Evolutionary conservation across 129 eudicot genomes (phyloP).

Genomic region (Chrysanthemum lavandulifolium): DNA sequence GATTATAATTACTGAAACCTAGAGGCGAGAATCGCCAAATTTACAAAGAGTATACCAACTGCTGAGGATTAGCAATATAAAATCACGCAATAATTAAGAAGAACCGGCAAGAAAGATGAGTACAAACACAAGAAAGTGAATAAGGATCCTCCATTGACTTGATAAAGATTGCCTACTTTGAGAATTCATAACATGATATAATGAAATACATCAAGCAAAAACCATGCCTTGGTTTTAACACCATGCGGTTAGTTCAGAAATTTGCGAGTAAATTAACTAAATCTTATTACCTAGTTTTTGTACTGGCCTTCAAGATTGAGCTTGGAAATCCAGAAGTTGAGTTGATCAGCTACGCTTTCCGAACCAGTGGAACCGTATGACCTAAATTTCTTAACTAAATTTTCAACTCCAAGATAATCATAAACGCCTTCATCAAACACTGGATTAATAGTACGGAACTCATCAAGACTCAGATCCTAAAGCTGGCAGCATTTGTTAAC

Average conservation of each 20-base stretch:
- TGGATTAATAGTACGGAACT: constrained; percentile 49
- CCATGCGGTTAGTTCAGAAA: background rate
- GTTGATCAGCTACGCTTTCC: constrained; percentile 79
- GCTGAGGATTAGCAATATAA: no score
- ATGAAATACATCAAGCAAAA: background rate
- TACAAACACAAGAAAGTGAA: no score
- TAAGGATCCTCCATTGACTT: no score
- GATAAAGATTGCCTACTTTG: no score
- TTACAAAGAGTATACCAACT: no score
- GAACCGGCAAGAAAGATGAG: no score
- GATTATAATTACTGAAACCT: no score
- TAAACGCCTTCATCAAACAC: constrained; percentile 69
- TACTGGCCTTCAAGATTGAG: no score
- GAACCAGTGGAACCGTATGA: constrained; percentile 98
- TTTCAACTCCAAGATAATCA: constrained; percentile 87
- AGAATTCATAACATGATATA: background rate
- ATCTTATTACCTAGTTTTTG: no score
- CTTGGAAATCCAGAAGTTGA: constrained; percentile 61
- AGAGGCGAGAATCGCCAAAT: no score
- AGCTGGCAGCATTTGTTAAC: constrained; percentile 68
- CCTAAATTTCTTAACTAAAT: constrained; percentile 76
- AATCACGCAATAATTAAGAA: no score
- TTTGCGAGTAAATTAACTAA: background rate
- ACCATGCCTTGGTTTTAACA: background rate
- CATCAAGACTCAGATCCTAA: constrained; percentile 67